These are phyloP conservation scores for Gillenia trifoliata DNA, from an alignment of 306 rosid species.

Conservation along the genomic window DNA sequence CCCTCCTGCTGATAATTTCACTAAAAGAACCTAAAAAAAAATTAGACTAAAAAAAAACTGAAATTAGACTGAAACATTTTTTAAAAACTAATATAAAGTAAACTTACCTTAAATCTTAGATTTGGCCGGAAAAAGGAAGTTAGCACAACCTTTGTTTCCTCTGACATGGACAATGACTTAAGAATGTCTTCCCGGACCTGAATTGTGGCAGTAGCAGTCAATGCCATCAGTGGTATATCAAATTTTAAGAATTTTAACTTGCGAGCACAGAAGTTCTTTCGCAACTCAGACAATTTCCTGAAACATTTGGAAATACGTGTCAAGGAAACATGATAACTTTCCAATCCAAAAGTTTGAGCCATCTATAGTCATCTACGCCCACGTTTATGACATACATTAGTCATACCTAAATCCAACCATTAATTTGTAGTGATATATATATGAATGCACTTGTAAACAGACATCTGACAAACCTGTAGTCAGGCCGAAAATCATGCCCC, in stretches of 20 bases:
- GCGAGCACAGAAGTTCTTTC: slow-evolving; percentile 64
- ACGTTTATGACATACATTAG: not conserved
- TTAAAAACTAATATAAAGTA: not conserved
- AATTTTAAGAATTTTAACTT: slow-evolving; percentile 51
- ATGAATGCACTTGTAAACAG: not conserved
- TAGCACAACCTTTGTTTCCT: slow-evolving; percentile 65
- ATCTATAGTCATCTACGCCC: not conserved
- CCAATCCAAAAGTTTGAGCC: not conserved
- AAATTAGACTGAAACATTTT: slow-evolving; percentile 9
- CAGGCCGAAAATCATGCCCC: slow-evolving; percentile 98
- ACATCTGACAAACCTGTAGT: slow-evolving; percentile 58
- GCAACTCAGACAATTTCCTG: slow-evolving; percentile 70
- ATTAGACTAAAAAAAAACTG: not conserved
- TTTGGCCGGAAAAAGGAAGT: slow-evolving; percentile 86
- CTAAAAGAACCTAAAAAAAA: not conserved
- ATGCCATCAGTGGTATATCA: slow-evolving; percentile 88
- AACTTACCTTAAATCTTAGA: slow-evolving; percentile 69
- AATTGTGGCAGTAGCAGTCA: slow-evolving; percentile 88
- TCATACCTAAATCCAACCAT: not conserved
- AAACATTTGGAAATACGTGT: slow-evolving; percentile 32
- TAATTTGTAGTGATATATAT: not conserved
- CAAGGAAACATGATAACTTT: not conserved
- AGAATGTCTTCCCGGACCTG: slow-evolving; percentile 79
- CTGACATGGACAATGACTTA: slow-evolving; percentile 58
- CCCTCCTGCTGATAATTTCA: not conserved